Evolutionary conservation across 805 yeast species (phyloP).

Genomic region (Spathaspora boniae): DNA sequence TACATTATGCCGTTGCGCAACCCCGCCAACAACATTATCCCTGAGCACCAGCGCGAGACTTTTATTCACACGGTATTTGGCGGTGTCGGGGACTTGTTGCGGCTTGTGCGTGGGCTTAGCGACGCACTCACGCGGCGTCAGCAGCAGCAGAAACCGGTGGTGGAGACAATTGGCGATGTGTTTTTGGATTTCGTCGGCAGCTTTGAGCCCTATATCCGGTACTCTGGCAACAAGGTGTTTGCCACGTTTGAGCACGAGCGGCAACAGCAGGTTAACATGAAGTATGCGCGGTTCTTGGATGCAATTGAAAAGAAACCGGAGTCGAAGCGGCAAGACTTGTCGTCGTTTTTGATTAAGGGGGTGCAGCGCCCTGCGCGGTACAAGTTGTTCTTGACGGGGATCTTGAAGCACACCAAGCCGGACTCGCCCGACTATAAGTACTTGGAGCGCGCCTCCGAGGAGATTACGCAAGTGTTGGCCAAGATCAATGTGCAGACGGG

Average conservation of each 20-base stretch:
- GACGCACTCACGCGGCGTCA: conserved; percentile 82
- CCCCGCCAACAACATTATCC: conserved; percentile 69
- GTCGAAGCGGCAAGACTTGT: conserved; percentile 83
- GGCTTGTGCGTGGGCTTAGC: conserved; percentile 78
- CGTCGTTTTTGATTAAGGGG: conserved; percentile 91
- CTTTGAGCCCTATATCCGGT: conserved; percentile 88
- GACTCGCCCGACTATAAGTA: conserved; percentile 69
- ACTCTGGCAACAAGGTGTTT: conserved; percentile 92
- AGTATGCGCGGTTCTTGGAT: conserved; percentile 90
- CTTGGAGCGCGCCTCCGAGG: conserved; percentile 68
- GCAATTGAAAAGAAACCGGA: conserved; percentile 84
- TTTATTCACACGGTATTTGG: conserved; percentile 90
- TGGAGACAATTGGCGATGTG: conserved; percentile 82
- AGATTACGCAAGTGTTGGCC: conserved; percentile 69
- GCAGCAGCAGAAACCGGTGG: conserved; percentile 81
- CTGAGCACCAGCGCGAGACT: conserved; percentile 84
- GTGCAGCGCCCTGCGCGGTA: conserved; percentile 95
- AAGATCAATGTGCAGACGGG: conserved; percentile 87
- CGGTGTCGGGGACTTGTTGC: conserved; percentile 81
- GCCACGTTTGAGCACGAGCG: conserved; percentile 95
- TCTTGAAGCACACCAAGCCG: conserved; percentile 77
- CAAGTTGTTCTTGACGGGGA: conserved; percentile 77
- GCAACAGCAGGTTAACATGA: conserved; percentile 84
- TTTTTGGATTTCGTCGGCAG: conserved; percentile 78
- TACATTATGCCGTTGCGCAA: conserved; percentile 90